Evolutionary conservation across 2,329 filamentous ascomycete genomes (phyloP).

Genomic region (Macrophomina phaseolina): DNA sequence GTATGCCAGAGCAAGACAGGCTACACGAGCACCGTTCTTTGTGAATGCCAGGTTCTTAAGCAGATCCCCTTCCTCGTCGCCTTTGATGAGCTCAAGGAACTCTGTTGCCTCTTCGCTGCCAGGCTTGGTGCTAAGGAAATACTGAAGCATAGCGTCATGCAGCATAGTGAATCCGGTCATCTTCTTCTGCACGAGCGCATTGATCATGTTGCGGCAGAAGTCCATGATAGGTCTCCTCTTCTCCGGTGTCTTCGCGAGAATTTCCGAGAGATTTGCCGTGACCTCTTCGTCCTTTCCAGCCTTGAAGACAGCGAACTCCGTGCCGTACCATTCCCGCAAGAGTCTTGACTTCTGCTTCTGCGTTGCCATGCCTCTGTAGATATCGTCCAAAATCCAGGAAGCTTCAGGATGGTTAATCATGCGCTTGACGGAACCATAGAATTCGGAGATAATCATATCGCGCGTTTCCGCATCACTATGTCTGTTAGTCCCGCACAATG

Average conservation of each 20-base stretch:
- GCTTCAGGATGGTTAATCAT: slow-evolving; percentile 96
- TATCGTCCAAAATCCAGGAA: slow-evolving; percentile 96
- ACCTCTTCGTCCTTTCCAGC: slow-evolving; percentile 57
- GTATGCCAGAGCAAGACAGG: slow-evolving; percentile 81
- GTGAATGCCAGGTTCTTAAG: slow-evolving; percentile 97
- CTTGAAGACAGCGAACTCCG: slow-evolving; percentile 86
- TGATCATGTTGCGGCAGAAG: slow-evolving; percentile 84
- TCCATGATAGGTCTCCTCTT: slow-evolving; percentile 89
- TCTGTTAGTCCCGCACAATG: slow-evolving; percentile 1
- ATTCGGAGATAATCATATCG: slow-evolving; percentile 89
- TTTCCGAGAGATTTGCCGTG: slow-evolving; percentile 73
- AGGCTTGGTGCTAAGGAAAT: slow-evolving; percentile 79
- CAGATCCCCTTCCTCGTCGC: slow-evolving; percentile 78
- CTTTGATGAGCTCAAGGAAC: slow-evolving; percentile 88
- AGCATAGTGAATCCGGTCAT: slow-evolving; percentile 96
- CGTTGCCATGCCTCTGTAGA: slow-evolving; percentile 88
- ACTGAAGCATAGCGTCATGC: slow-evolving; percentile 97
- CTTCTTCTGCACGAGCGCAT: slow-evolving; percentile 93
- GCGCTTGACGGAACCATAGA: slow-evolving; percentile 90
- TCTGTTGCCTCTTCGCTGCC: slow-evolving; percentile 83
- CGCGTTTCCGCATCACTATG: slow-evolving; percentile 77
- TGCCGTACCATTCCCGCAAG: slow-evolving; percentile 93
- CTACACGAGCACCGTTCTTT: slow-evolving; percentile 80
- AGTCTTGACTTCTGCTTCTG: slow-evolving; percentile 84
- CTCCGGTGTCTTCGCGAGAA: slow-evolving; percentile 78